Evolutionary conservation across 371 early-diverging fungal species (phyloP).

Genomic region (Choanephora cucurbitarum): DNA sequence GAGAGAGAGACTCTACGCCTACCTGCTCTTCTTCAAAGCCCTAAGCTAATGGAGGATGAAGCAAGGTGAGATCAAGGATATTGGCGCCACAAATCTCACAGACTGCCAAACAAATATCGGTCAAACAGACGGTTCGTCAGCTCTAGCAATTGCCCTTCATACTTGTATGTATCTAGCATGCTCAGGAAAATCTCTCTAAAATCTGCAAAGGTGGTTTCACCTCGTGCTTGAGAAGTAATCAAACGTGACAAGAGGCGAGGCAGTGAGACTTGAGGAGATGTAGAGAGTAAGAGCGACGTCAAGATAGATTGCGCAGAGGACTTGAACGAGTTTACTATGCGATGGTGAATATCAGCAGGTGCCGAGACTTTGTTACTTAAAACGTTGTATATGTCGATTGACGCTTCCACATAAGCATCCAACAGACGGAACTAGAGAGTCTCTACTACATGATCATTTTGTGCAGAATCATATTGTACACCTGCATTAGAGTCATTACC

Average conservation of each 20-base stretch:
- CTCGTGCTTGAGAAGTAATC: constrained; percentile 58
- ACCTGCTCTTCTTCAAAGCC: constrained; percentile 10
- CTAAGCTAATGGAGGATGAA: constrained; percentile 42
- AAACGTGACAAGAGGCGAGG: constrained; percentile 66
- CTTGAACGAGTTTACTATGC: constrained; percentile 58
- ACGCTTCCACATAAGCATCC: constrained; percentile 62
- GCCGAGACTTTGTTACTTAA: not conserved
- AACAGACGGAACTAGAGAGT: constrained; percentile 69
- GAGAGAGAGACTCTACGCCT: not conserved
- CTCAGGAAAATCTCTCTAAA: constrained; percentile 72
- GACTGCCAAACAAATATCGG: constrained; percentile 59
- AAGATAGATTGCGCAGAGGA: constrained; percentile 66
- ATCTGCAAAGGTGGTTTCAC: constrained; percentile 72
- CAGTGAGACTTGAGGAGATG: constrained; percentile 69
- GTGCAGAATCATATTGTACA: constrained; percentile 13
- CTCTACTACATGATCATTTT: constrained; percentile 52
- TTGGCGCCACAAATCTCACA: constrained; percentile 63
- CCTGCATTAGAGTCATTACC: constrained; percentile 8
- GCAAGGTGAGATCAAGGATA: constrained; percentile 47
- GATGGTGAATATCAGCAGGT: constrained; percentile 34
- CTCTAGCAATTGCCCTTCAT: constrained; percentile 71
- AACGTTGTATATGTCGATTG: constrained; percentile 39
- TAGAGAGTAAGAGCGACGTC: constrained; percentile 61
- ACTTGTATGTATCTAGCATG: constrained; percentile 79
- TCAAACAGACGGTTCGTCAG: constrained; percentile 75